These are phyloP conservation scores for Vitis hybrid DNA, from an alignment of 177 flowering plant species.

Conservation along the genomic window DNA sequence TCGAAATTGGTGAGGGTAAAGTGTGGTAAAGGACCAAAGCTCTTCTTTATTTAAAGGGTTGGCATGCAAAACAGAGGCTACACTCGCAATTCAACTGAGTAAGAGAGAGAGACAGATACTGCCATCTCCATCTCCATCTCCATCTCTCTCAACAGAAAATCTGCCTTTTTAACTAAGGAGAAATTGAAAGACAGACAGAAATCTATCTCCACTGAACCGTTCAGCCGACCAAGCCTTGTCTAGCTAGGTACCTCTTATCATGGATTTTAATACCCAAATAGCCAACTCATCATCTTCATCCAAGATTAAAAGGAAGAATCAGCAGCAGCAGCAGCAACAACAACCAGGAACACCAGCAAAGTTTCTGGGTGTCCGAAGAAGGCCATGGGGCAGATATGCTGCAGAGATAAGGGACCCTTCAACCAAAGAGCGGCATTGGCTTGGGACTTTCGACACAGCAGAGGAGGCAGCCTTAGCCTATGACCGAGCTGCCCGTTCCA, in stretches of 20 bases:
- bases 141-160: slow-evolving; percentile 9
- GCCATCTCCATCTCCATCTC: slow-evolving; percentile 8
- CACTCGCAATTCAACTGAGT: neutral
- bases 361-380: slow-evolving; percentile 32
- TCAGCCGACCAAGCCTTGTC: too few species aligned
- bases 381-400: slow-evolving; percentile 46
- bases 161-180: neutral
- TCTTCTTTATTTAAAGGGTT: slow-evolving; percentile 18
- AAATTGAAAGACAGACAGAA: neutral
- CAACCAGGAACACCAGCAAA: slow-evolving; percentile 13
- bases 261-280: slow-evolving; percentile 21
- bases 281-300: slow-evolving; percentile 23
- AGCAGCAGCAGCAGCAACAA: slow-evolving; percentile 7
- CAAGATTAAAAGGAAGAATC: slow-evolving; percentile 22
- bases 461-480: slow-evolving; percentile 47
- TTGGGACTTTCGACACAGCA: slow-evolving; percentile 39
- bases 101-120: neutral
- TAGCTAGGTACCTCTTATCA: neutral
- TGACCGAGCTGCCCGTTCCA: slow-evolving; percentile 42
- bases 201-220: neutral
- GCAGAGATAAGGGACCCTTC: slow-evolving; percentile 44
- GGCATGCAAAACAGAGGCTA: slow-evolving; percentile 7
- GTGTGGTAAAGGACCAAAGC: neutral
- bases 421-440: slow-evolving; percentile 44
- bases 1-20: too few species aligned